phyloP scores from a whole-genome alignment of 23 red algal species.

The Gracilaria caudata region DNA sequence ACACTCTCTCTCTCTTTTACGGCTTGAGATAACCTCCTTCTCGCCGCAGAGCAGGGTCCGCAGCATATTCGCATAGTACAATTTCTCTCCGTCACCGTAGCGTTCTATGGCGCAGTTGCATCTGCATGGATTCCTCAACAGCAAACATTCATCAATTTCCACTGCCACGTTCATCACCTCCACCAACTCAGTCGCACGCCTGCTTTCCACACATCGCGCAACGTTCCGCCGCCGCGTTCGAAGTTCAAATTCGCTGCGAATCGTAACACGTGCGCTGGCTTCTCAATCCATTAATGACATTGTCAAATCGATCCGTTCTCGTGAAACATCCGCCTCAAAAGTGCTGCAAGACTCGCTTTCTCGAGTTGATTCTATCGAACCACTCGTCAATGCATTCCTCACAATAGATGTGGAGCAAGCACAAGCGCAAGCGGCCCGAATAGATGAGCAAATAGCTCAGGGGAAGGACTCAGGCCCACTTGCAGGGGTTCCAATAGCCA shows the following conservation, averaged over 20 bases:
- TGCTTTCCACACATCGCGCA: not conserved
- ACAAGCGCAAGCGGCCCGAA: slow-evolving; percentile 38
- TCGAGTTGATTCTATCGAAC: slow-evolving; percentile 66
- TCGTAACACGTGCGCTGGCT: not conserved
- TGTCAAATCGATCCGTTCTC: slow-evolving; percentile 35
- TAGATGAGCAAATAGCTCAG: slow-evolving; percentile 59
- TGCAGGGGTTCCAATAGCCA: slow-evolving; percentile 81
- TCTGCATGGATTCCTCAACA: not conserved
- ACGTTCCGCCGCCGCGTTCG: not conserved
- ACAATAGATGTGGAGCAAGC: slow-evolving; percentile 65
- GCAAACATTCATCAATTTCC: not conserved
- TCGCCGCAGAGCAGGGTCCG: too few relatives aligned
- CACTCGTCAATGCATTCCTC: slow-evolving; percentile 64
- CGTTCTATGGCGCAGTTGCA: not conserved
- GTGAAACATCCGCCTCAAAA: slow-evolving; percentile 11
- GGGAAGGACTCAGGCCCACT: slow-evolving; percentile 60
- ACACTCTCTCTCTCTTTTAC: too few relatives aligned
- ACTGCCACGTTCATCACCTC: not conserved
- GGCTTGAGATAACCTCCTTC: too few relatives aligned
- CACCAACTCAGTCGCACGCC: not conserved
- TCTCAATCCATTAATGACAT: slow-evolving; percentile 22
- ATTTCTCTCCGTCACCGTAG: not conserved
- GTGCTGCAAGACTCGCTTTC: slow-evolving; percentile 11
- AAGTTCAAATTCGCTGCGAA: not conserved
- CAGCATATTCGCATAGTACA: too few relatives aligned